Conservation (phyloP, 2,329 filamentous ascomycete species). For the Hypomyces perniciosus region DNA sequence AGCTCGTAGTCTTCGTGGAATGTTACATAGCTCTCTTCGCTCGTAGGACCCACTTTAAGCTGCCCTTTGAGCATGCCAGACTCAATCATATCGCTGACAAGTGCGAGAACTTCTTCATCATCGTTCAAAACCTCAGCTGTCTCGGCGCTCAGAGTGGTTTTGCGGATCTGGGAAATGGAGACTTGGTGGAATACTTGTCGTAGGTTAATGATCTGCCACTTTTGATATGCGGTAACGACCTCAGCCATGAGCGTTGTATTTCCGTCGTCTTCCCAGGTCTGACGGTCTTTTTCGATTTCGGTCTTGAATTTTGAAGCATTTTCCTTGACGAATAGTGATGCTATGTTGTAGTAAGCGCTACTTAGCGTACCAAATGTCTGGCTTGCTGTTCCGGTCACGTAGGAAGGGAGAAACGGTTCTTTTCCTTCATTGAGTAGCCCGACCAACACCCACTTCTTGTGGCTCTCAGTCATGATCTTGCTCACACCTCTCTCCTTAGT, state of each 20-base stretch:
- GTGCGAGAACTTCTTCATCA: conserved; percentile 37
- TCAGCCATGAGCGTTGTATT: conserved; percentile 67
- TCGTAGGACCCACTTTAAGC: conserved; percentile 40
- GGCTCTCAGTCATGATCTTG: conserved; percentile 78
- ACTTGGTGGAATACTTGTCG: conserved; percentile 63
- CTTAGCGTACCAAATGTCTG: conserved; percentile 54
- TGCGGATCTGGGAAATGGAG: conserved; percentile 47
- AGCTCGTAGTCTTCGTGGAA: conserved; percentile 41
- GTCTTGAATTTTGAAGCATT: conserved; percentile 52
- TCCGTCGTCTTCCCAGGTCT: conserved; percentile 63
- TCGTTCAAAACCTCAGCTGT: conserved; percentile 40
- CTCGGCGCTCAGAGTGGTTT: conserved; percentile 47
- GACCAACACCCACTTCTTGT: conserved; percentile 85
- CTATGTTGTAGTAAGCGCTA: conserved; percentile 66
- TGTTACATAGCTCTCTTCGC: conserved; percentile 41
- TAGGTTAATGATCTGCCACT: conserved; percentile 68
- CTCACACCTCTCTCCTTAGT: conserved; percentile 56
- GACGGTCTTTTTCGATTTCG: conserved; percentile 53
- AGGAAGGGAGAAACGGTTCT: conserved; percentile 47
- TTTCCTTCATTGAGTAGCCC: conserved; percentile 65
- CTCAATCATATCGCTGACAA: conserved; percentile 51
- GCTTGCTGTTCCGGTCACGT: conserved; percentile 45
- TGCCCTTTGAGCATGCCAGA: conserved; percentile 47
- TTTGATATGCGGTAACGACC: conserved; percentile 64
- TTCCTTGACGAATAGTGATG: conserved; percentile 56